Conservation (phyloP, 2,329 filamentous ascomycete species). For the Penicillium sp. region DNA sequence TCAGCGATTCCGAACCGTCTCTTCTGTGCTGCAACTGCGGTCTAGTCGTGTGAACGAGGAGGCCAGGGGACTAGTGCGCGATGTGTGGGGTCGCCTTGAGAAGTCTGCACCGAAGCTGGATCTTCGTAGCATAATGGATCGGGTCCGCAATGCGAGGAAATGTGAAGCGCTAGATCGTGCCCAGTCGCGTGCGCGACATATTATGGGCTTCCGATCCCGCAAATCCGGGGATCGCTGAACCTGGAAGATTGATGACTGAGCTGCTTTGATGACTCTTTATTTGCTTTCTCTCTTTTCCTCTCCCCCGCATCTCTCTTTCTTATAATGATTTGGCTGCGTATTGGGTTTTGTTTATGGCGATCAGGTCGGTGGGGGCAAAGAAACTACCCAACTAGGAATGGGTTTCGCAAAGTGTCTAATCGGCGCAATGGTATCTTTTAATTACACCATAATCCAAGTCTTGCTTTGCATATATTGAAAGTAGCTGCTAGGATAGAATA, state of each 20-base stretch:
- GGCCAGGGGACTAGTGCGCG: slow-evolving; percentile 26
- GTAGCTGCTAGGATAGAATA: not conserved
- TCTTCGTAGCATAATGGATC: slow-evolving; percentile 25
- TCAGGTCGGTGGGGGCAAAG: slow-evolving; percentile 11
- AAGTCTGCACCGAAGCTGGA: slow-evolving; percentile 25
- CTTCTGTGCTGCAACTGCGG: slow-evolving; percentile 31
- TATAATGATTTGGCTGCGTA: slow-evolving; percentile 9
- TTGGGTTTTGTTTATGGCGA: slow-evolving; percentile 21
- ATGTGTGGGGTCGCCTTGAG: slow-evolving; percentile 30
- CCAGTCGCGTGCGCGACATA: slow-evolving; percentile 33
- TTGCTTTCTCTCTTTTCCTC: slow-evolving; percentile 20
- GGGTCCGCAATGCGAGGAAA: slow-evolving; percentile 28
- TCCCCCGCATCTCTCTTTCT: slow-evolving; percentile 15
- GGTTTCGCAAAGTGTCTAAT: slow-evolving; percentile 6
- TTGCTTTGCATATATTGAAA: not conserved
- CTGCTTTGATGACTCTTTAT: slow-evolving; percentile 11
- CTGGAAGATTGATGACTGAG: slow-evolving; percentile 6
- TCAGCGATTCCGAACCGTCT: slow-evolving; percentile 32
- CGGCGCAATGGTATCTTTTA: slow-evolving; percentile 14
- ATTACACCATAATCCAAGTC: slow-evolving; percentile 1
- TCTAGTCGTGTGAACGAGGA: slow-evolving; percentile 29
- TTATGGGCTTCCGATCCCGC: slow-evolving; percentile 26
- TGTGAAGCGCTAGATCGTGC: slow-evolving; percentile 33
- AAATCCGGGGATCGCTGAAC: slow-evolving; percentile 9
- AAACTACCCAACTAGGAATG: not conserved